Percentiles rank a stretch among this genome's conserved stretches.
Conservation (phyloP, 78 protist genomes). For the Dictyostelium brefeldianum region DNA sequence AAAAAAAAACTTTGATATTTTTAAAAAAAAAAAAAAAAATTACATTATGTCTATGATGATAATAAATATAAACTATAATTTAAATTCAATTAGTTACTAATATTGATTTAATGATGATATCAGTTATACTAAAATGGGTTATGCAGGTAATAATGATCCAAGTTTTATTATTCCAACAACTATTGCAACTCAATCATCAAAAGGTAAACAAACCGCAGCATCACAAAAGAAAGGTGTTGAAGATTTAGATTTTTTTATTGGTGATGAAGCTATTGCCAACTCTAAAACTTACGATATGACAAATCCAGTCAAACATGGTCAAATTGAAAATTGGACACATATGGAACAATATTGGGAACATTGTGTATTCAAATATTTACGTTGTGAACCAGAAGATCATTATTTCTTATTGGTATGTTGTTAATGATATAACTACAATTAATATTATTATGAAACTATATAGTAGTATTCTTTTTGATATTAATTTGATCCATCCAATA, state of each 20-base stretch:
- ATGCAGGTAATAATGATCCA: constrained; percentile 98
- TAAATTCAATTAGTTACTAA: neutral
- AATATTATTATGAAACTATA: neutral
- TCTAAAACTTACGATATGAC: constrained; percentile 80
- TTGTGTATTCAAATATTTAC: constrained; percentile 97
- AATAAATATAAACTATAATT: neutral
- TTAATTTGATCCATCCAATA: no score
- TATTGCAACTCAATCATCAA: constrained; percentile 90
- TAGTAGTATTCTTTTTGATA: neutral
- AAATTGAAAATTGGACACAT: constrained; percentile 97
- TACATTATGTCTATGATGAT: no score
- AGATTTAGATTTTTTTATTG: constrained; percentile 99
- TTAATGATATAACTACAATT: neutral
- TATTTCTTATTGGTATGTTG: constrained; percentile 91
- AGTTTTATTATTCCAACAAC: constrained; percentile 96
- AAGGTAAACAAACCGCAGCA: constrained; percentile 84
- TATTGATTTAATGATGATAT: no score
- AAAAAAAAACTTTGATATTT: no score
- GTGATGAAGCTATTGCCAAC: constrained; percentile 94
- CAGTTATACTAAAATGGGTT: constrained; percentile 99
- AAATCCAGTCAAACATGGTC: constrained; percentile 97
- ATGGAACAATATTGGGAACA: constrained; percentile 99
- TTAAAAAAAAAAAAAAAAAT: neutral
- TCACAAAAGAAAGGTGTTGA: constrained; percentile 92
- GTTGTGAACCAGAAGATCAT: constrained; percentile 99